Evolutionary conservation across 2,329 filamentous ascomycete species (phyloP), one percentile per base, ranked within the genome.

Genomic region (Ascochyta clinopodiicola): DNA sequence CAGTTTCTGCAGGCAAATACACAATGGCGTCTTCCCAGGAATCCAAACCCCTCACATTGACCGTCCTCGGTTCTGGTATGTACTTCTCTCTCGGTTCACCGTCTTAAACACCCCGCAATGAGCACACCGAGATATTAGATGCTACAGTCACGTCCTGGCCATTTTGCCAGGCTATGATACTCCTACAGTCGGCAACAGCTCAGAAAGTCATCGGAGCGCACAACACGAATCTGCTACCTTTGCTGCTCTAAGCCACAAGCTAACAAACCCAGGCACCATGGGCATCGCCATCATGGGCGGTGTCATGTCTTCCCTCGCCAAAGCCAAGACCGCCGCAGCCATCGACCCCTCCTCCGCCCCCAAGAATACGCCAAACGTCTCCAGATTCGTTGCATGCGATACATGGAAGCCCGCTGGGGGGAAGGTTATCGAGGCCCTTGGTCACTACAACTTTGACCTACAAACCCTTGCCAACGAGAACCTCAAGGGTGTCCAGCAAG

Each of bases 211-310:
- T 10, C 15, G 12, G 12, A 31, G 13, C 4, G 12, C 12, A 31
- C 12, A 31, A 31, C 12, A 15, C 12, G 4, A 31, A 13, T 13
- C 29, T 15, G 12, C 29, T 31, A 15, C 12, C 6, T 9, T 17
- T 8, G 21, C 36, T 38, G 21, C 15, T 5, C 22, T 27, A 13
- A 15, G 12, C n/a, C 38, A 40, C 22, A 22, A 12, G 9, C 38
- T 47, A 25, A 44, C 29, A 6, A 7, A 13, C 34, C 56, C 65
- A 92, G 89, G 91, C 62, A 93, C 88, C 48, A 90, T 96, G 86
- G 92, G 92, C 56, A 90, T 91, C 57, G 91, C 91, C 54, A 93
- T 96, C 64, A 84, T 96, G 53, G 87, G 85, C 50, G 92, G 91
- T 61, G 88, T 96, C 70, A 84, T 96, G 64, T 81, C 85, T 57